Evolutionary conservation across 148 eudicot species (phyloP).

Genomic region (Rhododendron kiyosumense): DNA sequence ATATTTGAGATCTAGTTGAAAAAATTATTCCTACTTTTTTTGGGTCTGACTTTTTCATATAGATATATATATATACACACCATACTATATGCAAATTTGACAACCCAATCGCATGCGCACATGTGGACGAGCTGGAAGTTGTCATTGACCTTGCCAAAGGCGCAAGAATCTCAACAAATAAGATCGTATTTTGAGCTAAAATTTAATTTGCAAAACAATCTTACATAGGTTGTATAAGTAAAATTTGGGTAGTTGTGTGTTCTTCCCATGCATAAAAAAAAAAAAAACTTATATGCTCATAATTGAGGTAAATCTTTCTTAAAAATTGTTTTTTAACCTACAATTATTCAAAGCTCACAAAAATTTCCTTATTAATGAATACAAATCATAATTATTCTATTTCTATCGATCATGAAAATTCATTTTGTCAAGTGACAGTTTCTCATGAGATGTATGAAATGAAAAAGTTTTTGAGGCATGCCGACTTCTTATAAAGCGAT

Average conservation of each 20-base stretch:
- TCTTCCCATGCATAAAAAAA: no score
- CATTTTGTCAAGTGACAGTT: not conserved
- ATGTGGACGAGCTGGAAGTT: not conserved
- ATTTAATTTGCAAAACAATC: not conserved
- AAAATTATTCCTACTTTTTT: not conserved
- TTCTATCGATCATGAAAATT: not conserved
- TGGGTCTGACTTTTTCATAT: not conserved
- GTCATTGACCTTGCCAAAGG: not conserved
- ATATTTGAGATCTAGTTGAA: not conserved
- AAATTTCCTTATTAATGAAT: not conserved
- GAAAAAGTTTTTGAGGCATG: no score
- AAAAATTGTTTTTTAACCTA: no score
- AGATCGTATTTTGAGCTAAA: not conserved
- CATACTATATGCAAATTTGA: not conserved
- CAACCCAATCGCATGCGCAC: not conserved
- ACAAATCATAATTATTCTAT: no score
- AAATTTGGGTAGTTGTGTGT: no score
- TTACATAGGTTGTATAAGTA: no score
- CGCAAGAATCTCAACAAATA: not conserved
- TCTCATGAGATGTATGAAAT: no score
- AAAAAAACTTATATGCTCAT: no score
- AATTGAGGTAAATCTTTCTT: no score
- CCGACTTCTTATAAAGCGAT: no score
- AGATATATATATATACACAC: no score
- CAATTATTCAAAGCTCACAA: not conserved